Evolutionary conservation across 257 asterid genomes (phyloP).

Genomic region (Solanum clarkiae): DNA sequence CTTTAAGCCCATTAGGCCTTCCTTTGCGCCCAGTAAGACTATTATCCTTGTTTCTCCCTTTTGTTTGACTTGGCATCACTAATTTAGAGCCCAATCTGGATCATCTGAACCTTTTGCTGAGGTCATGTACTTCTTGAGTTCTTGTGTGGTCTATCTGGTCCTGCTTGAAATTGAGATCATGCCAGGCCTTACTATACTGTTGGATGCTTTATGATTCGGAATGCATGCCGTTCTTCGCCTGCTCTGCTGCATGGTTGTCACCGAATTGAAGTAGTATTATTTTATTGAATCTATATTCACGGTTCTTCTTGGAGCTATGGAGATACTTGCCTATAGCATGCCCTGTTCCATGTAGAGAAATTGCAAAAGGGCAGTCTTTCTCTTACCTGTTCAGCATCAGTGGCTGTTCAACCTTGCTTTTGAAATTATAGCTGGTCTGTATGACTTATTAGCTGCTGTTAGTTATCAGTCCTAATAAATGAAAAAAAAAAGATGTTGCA

Average conservation of each 20-base stretch:
- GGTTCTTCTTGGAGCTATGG: neutral
- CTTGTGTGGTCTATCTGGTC: neutral
- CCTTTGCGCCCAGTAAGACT: constrained; percentile 76
- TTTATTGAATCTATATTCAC: neutral
- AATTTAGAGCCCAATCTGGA: neutral
- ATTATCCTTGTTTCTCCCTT: neutral
- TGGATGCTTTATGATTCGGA: neutral
- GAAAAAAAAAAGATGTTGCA: neutral
- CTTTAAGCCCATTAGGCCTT: constrained; percentile 65
- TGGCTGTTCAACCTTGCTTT: neutral
- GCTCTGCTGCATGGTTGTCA: neutral
- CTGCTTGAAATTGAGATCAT: neutral
- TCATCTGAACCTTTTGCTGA: neutral
- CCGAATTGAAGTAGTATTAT: neutral
- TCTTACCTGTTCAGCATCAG: neutral
- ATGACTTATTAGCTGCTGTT: neutral
- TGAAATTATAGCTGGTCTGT: neutral
- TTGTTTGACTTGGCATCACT: neutral
- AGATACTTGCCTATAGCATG: neutral
- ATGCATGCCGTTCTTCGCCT: neutral
- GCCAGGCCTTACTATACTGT: neutral
- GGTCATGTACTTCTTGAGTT: neutral
- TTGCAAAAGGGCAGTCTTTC: neutral
- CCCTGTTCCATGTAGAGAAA: neutral
- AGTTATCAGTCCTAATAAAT: neutral